Base-by-base conservation (phyloP, 2,329 filamentous ascomycete genomes). In the Cytospora schulzeri region DNA sequence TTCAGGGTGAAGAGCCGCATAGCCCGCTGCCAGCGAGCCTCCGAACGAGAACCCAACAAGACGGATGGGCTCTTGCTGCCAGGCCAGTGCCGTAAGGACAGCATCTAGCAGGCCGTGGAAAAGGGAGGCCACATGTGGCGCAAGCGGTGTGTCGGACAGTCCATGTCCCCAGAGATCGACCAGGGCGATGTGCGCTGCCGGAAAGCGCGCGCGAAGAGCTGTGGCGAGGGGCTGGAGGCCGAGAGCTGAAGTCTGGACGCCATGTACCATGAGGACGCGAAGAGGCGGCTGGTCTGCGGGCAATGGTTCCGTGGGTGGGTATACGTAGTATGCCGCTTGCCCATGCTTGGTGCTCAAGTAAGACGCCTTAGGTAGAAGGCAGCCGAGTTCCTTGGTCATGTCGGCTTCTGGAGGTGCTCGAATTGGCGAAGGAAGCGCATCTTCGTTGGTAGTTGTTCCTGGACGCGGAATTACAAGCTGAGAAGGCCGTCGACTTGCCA, bases 101-200 rank as follows among this genome's bases (percentile, higher is more conserved):
- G 64, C 65, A 6, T 79, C 74, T 0, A 85, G 61, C 3, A 81
- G 69, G 0, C 19, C 19, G 54, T 81, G 78, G 63, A 85, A 85
- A 0, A 84, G 65, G 0, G 61, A 48, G 0, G 78, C 67, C 0
- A 73, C 73, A 60, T 85, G 81, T 0, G 82, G 69, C 0, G 69
- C 33, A 1, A 80, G 3, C 0, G 83, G 83, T 0, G 82, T 84
- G 7, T 80, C 78, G 31, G 74, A 79, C n/a, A 85, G 71, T 0
- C 83, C 83, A 58, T 85, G 83, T 33, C 83, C 83, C 81, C 81
- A 85, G 14, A 80, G 76, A 62, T 85, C 83, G 17, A 83, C 22
- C 1, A 83, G 71, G 0, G 81, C 78, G 35, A 79, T 73, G 14
- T 80, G 73, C 0, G 80, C 70, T 0, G 68, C 29, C 0, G 80